Percentiles rank a stretch among this genome's conserved stretches.
Conservation (phyloP, 371 early-diverging fungal species). For the Choanephora cucurbitarum region DNA sequence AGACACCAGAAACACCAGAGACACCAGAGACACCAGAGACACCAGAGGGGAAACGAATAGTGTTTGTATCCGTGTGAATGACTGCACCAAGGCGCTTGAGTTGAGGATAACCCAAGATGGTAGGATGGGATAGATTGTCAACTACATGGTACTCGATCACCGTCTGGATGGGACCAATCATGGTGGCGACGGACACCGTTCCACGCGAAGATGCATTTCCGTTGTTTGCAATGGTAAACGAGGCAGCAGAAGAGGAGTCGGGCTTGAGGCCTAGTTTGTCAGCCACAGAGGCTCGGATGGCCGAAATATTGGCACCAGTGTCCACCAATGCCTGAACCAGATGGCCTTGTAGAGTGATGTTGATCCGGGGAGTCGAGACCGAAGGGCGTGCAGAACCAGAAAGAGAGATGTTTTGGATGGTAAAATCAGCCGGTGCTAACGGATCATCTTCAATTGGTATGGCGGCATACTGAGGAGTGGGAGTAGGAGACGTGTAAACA, state of each 20-base stretch:
- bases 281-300: not conserved
- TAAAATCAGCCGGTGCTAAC: not conserved
- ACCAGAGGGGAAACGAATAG: not conserved
- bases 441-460: conserved; percentile 8
- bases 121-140: not conserved
- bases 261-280: not conserved
- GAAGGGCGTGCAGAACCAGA: not conserved
- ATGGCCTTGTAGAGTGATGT: not conserved
- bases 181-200: not conserved
- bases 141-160: conserved; percentile 7
- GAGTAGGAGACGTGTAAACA: not conserved
- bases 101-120: conserved; percentile 10
- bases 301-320: conserved; percentile 10
- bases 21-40: not conserved
- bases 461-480: conserved; percentile 3
- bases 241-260: not conserved
- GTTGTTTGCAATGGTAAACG: conserved; percentile 9
- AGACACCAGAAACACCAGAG: not conserved
- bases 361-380: not conserved
- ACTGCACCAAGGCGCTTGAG: conserved; percentile 2
- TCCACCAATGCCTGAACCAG: not conserved
- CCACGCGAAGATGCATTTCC: not conserved
- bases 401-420: not conserved
- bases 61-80: conserved; percentile 6
- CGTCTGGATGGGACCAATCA: not conserved